These are phyloP conservation scores for Cryphonectria nitschkei DNA, from an alignment of 2,329 filamentous ascomycete species.

Conservation along the genomic window DNA sequence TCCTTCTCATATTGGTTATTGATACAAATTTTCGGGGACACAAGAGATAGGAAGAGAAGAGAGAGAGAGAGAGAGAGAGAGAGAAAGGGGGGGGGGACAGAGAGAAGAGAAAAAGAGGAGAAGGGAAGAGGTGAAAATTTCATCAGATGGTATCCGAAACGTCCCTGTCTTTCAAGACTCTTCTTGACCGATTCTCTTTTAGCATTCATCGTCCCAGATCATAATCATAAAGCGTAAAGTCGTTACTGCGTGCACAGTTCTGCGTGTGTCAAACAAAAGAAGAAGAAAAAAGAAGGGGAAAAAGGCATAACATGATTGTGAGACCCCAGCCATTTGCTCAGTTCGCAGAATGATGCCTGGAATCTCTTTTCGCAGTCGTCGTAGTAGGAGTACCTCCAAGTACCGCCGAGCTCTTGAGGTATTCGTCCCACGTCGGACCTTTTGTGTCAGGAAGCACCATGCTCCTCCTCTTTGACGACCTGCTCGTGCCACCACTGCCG, in stretches of 20 bases:
- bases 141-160: not conserved
- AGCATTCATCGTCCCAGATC: not conserved
- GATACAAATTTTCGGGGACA: not conserved
- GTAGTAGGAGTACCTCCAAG: conserved; percentile 18
- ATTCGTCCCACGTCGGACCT: conserved; percentile 40
- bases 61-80: not conserved
- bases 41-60: not conserved
- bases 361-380: conserved; percentile 22
- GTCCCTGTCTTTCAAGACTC: not conserved
- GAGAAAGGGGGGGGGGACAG: not conserved
- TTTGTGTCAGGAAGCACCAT: conserved; percentile 31
- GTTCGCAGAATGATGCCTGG: conserved; percentile 9
- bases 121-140: not conserved
- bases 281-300: not conserved
- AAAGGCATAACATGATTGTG: not conserved
- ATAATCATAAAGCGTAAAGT: not conserved
- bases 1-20: not conserved
- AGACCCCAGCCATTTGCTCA: not conserved
- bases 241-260: not conserved
- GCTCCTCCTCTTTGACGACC: conserved; percentile 26
- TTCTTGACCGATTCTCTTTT: not conserved
- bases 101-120: not conserved
- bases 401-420: conserved; percentile 31
- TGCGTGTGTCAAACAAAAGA: conserved; percentile 8
- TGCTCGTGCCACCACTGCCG: conserved; percentile 18